phyloP scores from a whole-genome alignment of 2,329 filamentous ascomycete genomes.

The Ascochyta pisi region DNA sequence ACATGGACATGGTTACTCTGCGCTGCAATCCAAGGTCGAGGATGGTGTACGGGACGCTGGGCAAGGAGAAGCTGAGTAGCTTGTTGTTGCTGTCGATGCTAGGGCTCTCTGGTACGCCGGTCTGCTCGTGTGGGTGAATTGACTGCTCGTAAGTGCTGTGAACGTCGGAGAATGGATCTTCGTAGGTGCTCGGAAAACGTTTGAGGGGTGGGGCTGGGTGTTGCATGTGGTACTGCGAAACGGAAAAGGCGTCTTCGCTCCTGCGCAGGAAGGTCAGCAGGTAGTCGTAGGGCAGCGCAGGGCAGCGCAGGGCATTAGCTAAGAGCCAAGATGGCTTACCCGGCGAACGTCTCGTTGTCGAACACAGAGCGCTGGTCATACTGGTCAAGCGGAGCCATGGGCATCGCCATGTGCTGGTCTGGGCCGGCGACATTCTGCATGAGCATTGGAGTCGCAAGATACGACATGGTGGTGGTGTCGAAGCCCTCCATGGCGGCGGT shows the following conservation, averaged over 20 bases:
- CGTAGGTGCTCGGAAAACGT: slow-evolving; percentile 58
- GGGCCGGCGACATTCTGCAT: slow-evolving; percentile 59
- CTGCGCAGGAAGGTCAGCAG: slow-evolving; percentile 47
- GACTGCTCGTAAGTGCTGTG: slow-evolving; percentile 57
- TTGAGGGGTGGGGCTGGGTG: slow-evolving; percentile 53
- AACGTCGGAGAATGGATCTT: slow-evolving; percentile 60
- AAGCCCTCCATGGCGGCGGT: slow-evolving; percentile 59
- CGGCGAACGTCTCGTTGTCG: slow-evolving; percentile 66
- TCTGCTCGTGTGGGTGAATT: slow-evolving; percentile 55
- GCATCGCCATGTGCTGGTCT: slow-evolving; percentile 48
- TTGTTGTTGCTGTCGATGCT: slow-evolving; percentile 70
- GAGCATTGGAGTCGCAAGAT: slow-evolving; percentile 64
- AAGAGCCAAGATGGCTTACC: slow-evolving; percentile 50
- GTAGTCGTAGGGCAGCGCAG: background rate
- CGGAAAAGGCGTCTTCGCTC: slow-evolving; percentile 59
- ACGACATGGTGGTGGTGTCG: slow-evolving; percentile 68
- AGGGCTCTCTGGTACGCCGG: slow-evolving; percentile 56
- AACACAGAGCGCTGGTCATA: slow-evolving; percentile 66
- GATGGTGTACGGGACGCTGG: slow-evolving; percentile 62
- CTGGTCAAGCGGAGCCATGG: slow-evolving; percentile 60
- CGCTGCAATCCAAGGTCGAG: slow-evolving; percentile 69
- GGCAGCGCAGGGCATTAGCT: background rate
- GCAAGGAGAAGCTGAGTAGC: slow-evolving; percentile 59
- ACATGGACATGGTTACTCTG: slow-evolving; percentile 69
- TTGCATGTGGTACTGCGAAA: slow-evolving; percentile 49